Evolutionary conservation across 768 basidiomycete genomes (phyloP).

Genomic region (Boletus reticulatus): DNA sequence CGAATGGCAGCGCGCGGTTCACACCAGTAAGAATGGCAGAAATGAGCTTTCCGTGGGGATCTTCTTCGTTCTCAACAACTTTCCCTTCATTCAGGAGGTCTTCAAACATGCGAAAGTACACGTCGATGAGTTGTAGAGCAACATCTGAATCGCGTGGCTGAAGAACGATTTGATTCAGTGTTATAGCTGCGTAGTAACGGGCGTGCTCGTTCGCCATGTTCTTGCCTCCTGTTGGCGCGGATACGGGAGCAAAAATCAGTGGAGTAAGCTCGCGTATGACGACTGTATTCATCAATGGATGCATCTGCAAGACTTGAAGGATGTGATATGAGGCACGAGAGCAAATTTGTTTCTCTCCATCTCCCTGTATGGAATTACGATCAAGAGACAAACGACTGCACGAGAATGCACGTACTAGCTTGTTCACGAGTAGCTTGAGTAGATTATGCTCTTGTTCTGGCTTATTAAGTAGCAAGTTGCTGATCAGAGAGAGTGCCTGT

Average conservation of each 20-base stretch:
- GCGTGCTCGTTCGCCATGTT: conserved; percentile 61
- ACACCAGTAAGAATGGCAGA: conserved; percentile 92
- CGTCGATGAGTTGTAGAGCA: conserved; percentile 74
- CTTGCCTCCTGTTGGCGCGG: conserved; percentile 23
- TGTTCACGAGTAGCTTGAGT: conserved; percentile 88
- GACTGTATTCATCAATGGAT: conserved; percentile 90
- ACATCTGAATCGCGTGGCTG: conserved; percentile 65
- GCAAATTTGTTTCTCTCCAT: conserved; percentile 82
- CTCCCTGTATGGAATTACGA: conserved; percentile 54
- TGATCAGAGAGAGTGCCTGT: conserved; percentile 75
- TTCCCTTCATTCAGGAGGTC: conserved; percentile 73
- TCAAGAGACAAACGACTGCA: background rate
- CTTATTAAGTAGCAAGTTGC: conserved; percentile 79
- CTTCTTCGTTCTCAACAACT: conserved; percentile 41
- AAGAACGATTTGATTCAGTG: conserved; percentile 91
- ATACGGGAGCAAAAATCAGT: conserved; percentile 49
- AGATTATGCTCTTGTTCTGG: conserved; percentile 99
- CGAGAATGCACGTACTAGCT: conserved; percentile 57
- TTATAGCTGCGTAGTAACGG: conserved; percentile 89
- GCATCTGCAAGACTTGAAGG: conserved; percentile 84
- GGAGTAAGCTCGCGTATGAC: conserved; percentile 84
- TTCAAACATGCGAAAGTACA: conserved; percentile 94
- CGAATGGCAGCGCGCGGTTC: conserved; percentile 93
- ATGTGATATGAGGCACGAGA: conserved; percentile 89
- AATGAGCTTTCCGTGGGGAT: conserved; percentile 76